Evolutionary conservation across 1,139 yeast genomes (phyloP).

Genomic region (Taphrina confusa): DNA sequence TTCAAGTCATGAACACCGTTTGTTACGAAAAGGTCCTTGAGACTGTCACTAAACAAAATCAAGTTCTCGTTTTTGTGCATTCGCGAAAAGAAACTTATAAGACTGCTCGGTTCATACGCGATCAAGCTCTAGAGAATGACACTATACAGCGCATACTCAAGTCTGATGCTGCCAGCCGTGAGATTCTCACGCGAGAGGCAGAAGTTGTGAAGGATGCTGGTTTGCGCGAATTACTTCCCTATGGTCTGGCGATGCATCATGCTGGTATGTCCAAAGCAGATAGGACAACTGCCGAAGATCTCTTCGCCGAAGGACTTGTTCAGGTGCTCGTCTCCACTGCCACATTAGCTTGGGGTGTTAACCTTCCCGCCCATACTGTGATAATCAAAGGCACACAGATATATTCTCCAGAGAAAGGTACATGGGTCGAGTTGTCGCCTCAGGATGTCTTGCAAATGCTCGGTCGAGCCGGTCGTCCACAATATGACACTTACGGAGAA

Average conservation of each 20-base stretch:
- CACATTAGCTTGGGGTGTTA: slow-evolving; percentile 98
- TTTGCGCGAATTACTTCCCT: slow-evolving; percentile 62
- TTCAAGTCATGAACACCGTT: slow-evolving; percentile 85
- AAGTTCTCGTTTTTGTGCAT: slow-evolving; percentile 86
- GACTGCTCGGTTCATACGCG: slow-evolving; percentile 74
- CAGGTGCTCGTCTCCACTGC: slow-evolving; percentile 89
- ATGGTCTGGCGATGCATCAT: slow-evolving; percentile 90
- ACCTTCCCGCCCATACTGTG: slow-evolving; percentile 94
- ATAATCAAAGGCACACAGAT: slow-evolving; percentile 93
- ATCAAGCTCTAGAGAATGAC: slow-evolving; percentile 61
- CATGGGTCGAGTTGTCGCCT: slow-evolving; percentile 86
- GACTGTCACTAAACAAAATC: slow-evolving; percentile 61
- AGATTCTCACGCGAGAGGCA: slow-evolving; percentile 65
- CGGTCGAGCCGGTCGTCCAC: slow-evolving; percentile 97
- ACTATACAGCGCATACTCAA: slow-evolving; percentile 54
- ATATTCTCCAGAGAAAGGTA: slow-evolving; percentile 85
- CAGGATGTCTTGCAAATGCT: slow-evolving; percentile 92
- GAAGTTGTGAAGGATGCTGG: slow-evolving; percentile 57
- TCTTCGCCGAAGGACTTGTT: slow-evolving; percentile 83
- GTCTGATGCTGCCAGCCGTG: slow-evolving; percentile 62
- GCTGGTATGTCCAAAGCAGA: slow-evolving; percentile 82
- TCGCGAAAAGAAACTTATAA: slow-evolving; percentile 88
- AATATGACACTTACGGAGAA: slow-evolving; percentile 88
- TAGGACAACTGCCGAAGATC: slow-evolving; percentile 75
- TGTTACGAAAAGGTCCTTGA: slow-evolving; percentile 82